phyloP scores from a whole-genome alignment of 352 stramenopile species.

The Pythium brachiatum region DNA sequence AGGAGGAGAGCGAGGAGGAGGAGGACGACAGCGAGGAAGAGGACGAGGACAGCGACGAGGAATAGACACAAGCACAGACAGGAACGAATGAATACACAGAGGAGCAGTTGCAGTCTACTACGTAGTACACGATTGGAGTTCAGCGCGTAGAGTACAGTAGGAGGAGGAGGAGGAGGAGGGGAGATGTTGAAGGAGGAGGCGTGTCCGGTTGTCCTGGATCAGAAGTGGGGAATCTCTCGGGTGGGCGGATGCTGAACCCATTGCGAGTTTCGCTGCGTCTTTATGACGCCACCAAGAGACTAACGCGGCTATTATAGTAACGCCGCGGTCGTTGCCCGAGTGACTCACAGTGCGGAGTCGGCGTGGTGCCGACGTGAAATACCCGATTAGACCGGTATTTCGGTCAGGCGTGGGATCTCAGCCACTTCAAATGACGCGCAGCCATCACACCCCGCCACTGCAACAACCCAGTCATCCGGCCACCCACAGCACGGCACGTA shows the following conservation, averaged over 20 bases:
- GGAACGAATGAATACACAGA: not conserved
- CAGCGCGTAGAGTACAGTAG: too few species aligned
- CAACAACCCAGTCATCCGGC: too few species aligned
- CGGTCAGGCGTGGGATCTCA: not conserved
- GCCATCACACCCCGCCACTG: not conserved
- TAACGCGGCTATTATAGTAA: not conserved
- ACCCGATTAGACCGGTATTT: too few species aligned
- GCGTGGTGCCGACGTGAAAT: not conserved
- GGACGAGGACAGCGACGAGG: constrained; percentile 27
- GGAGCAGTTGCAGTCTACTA: not conserved
- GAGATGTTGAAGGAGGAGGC: too few species aligned
- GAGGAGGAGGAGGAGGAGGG: too few species aligned
- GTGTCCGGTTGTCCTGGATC: too few species aligned
- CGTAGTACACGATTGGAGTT: too few species aligned
- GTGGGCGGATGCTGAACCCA: too few species aligned
- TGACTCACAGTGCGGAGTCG: not conserved
- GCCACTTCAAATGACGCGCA: constrained; percentile 10
- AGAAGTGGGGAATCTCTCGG: too few species aligned
- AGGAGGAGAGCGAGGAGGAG: constrained; percentile 52
- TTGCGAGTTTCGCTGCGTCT: not conserved
- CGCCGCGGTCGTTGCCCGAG: not conserved
- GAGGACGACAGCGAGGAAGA: constrained; percentile 41
- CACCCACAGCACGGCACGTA: too few species aligned
- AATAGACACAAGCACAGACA: constrained; percentile 10
- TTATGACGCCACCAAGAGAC: not conserved